Percentiles rank a stretch among this genome's conserved stretches.
phyloP scores from a whole-genome alignment of 225 moss, liverwort and hornwort genomes.

The Thuidium tamariscinum region DNA sequence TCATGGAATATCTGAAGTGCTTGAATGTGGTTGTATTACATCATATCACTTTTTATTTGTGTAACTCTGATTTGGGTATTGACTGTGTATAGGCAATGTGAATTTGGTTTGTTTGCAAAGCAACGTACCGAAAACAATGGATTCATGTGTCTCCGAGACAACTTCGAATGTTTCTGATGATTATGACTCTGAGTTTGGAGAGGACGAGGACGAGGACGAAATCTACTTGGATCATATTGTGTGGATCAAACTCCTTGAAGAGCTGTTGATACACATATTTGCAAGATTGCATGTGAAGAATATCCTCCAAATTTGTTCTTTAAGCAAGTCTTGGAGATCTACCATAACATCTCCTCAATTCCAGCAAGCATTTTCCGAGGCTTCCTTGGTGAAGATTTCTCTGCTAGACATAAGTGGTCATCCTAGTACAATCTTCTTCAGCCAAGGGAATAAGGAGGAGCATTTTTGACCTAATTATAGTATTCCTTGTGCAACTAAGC shows the following conservation, averaged over 20 bases:
- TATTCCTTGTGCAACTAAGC: too few relatives aligned
- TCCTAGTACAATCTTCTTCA: neutral
- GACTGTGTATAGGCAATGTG: too few relatives aligned
- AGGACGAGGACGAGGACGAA: neutral
- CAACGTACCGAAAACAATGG: too few relatives aligned
- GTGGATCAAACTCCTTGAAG: neutral
- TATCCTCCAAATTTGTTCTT: neutral
- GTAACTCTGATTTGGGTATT: too few relatives aligned
- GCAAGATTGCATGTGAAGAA: neutral
- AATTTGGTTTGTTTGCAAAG: too few relatives aligned
- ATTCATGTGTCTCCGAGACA: too few relatives aligned
- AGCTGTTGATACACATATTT: neutral
- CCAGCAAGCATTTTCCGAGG: neutral
- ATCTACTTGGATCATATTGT: neutral
- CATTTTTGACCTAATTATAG: too few relatives aligned
- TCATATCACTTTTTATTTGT: too few relatives aligned
- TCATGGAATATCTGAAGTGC: too few relatives aligned
- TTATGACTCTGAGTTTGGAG: too few relatives aligned
- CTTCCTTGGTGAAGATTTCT: neutral
- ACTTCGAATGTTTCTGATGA: too few relatives aligned
- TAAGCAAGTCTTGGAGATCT: neutral
- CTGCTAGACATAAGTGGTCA: accelerated
- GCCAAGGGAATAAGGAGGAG: neutral
- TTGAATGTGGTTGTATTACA: too few relatives aligned
- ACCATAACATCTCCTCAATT: neutral